Conservation (phyloP, 1,139 yeast genomes). For the Geotrichum bryndzae region DNA sequence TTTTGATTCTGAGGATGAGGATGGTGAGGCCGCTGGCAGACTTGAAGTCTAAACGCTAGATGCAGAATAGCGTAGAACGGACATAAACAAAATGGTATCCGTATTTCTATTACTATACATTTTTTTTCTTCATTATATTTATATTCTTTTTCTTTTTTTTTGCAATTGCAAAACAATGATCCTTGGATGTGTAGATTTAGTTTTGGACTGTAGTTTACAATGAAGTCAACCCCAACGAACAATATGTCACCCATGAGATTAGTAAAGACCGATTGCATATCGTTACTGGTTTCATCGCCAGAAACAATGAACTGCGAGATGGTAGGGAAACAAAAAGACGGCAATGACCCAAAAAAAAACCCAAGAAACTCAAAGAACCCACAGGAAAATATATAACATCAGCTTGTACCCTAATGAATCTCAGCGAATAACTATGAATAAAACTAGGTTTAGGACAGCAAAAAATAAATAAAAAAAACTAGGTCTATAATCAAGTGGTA, state of each 20-base stretch:
- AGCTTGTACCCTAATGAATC: too few relatives aligned
- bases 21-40: slow-evolving; percentile 41
- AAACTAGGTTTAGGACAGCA: too few relatives aligned
- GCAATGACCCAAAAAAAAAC: neutral
- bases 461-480: too few relatives aligned
- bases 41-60: slow-evolving; percentile 33
- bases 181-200: neutral
- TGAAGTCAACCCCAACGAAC: too few relatives aligned
- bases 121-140: neutral
- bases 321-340: neutral
- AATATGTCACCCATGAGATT: too few relatives aligned
- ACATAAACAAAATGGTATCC: neutral
- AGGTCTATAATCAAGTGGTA: too few relatives aligned
- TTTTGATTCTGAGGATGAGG: slow-evolving; percentile 44
- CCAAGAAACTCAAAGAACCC: too few relatives aligned
- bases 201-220: neutral
- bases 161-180: neutral
- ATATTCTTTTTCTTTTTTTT: neutral
- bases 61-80: neutral
- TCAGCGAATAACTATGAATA: too few relatives aligned
- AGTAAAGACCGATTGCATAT: too few relatives aligned
- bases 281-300: too few relatives aligned
- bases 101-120: neutral
- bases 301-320: too few relatives aligned
- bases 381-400: too few relatives aligned